These are phyloP conservation scores for Penicillium herquei DNA, from an alignment of 495 filamentous ascomycete genomes.

Conservation along the genomic window DNA sequence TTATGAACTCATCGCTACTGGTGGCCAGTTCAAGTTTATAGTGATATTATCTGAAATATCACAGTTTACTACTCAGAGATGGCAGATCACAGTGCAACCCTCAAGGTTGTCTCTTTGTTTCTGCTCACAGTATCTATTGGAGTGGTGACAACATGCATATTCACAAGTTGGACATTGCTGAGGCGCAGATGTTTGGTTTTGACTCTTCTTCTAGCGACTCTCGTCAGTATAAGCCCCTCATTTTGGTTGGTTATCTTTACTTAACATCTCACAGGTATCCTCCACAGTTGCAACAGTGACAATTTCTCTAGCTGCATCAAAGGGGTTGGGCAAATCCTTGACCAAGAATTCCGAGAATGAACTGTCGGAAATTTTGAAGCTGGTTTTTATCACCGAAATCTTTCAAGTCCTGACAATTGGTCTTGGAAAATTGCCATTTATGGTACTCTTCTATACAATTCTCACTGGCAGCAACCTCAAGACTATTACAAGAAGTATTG, in stretches of 20 bases:
- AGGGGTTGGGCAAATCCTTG: background rate
- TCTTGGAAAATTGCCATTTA: background rate
- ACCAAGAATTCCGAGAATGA: background rate
- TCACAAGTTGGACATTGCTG: background rate
- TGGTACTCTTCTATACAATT: background rate
- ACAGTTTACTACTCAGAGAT: background rate
- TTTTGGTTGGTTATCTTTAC: background rate
- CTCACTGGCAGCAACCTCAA: background rate
- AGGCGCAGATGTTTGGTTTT: background rate
- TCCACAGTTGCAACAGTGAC: background rate
- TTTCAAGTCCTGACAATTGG: background rate
- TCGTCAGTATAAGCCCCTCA: background rate
- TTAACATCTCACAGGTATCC: background rate
- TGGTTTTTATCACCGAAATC: background rate
- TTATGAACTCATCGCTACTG: background rate
- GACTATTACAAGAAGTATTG: background rate
- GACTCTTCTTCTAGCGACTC: background rate
- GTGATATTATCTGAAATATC: background rate
- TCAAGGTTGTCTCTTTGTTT: background rate
- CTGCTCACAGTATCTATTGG: background rate
- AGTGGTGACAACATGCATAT: background rate
- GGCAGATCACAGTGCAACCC: background rate
- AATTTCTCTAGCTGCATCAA: background rate
- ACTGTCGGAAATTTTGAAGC: background rate
- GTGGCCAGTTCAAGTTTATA: too few relatives aligned